These are phyloP conservation scores for Rachicladosporium sp. DNA, from an alignment of 2,329 filamentous ascomycete species.

Conservation along the genomic window DNA sequence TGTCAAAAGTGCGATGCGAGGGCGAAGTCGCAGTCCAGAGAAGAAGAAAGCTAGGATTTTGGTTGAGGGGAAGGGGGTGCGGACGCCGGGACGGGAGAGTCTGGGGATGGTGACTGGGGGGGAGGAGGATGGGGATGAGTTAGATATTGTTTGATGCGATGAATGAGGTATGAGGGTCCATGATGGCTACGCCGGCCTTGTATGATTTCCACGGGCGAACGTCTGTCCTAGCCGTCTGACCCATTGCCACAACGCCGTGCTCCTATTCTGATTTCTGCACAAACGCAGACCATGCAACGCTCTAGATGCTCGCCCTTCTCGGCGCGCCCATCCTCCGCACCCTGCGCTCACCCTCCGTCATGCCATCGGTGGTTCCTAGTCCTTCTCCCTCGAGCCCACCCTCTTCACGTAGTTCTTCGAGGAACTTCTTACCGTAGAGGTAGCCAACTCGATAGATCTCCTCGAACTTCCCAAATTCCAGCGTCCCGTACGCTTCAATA, in stretches of 20 bases:
- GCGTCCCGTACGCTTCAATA: conserved; percentile 81
- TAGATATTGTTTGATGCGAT: conserved; percentile 32
- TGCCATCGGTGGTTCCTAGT: no score
- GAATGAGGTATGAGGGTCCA: no score
- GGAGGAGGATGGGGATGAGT: conserved; percentile 34
- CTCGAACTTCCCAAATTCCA: conserved; percentile 96
- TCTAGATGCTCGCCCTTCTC: conserved; percentile 36
- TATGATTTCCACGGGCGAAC: no score
- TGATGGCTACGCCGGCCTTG: no score
- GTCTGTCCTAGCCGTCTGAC: no score
- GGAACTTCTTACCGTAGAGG: conserved; percentile 67
- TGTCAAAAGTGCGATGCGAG: no score
- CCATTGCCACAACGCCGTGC: no score
- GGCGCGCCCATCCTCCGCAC: conserved; percentile 41
- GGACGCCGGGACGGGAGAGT: conserved; percentile 37
- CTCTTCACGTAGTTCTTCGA: conserved; percentile 64
- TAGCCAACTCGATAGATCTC: conserved; percentile 91
- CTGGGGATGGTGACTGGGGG: conserved; percentile 23
- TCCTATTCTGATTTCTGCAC: no score
- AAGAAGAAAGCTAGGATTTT: conserved; percentile 37
- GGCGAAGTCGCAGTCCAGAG: conserved; percentile 14
- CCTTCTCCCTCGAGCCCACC: conserved; percentile 51
- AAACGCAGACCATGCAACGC: no score
- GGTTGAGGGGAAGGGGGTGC: conserved; percentile 36
- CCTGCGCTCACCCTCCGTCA: conserved; percentile 38